Conservation (phyloP, 768 basidiomycete species). For the Phaeotremella skinneri region DNA sequence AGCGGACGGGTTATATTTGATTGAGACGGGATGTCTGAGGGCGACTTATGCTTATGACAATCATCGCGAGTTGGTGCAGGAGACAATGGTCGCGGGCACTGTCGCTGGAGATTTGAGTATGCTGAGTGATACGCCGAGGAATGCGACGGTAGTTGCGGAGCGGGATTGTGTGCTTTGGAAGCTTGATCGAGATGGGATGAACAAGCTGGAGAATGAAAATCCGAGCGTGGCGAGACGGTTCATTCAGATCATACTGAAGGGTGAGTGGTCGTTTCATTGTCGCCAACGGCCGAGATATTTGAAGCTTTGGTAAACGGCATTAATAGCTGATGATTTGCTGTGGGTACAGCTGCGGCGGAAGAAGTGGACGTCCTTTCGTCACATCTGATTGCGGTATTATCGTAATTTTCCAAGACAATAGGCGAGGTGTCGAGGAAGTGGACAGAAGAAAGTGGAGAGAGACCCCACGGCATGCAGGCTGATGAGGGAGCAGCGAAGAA, state of each 20-base stretch:
- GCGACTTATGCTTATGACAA: slow-evolving; percentile 78
- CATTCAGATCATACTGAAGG: slow-evolving; percentile 49
- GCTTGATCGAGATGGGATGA: slow-evolving; percentile 62
- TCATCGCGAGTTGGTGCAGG: slow-evolving; percentile 66
- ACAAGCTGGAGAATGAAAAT: slow-evolving; percentile 64
- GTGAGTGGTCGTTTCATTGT: slow-evolving; percentile 27
- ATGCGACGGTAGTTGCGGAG: slow-evolving; percentile 82
- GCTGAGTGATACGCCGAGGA: slow-evolving; percentile 72
- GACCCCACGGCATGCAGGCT: neutral
- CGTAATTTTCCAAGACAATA: slow-evolving; percentile 11
- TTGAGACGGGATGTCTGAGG: slow-evolving; percentile 79
- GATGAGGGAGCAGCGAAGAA: neutral
- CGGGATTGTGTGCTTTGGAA: slow-evolving; percentile 76
- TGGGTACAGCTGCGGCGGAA: slow-evolving; percentile 39
- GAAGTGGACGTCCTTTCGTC: slow-evolving; percentile 44
- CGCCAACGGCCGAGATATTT: neutral
- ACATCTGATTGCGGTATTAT: slow-evolving; percentile 45
- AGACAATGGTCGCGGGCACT: slow-evolving; percentile 91
- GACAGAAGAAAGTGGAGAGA: neutral
- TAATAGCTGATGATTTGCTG: neutral
- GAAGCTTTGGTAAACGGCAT: neutral
- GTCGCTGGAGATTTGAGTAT: slow-evolving; percentile 88
- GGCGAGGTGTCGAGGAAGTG: neutral
- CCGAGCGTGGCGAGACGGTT: slow-evolving; percentile 54
- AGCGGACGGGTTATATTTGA: slow-evolving; percentile 80